Evolutionary conservation across 345 rosid species (phyloP).

Genomic region (Lepidium africanum): DNA sequence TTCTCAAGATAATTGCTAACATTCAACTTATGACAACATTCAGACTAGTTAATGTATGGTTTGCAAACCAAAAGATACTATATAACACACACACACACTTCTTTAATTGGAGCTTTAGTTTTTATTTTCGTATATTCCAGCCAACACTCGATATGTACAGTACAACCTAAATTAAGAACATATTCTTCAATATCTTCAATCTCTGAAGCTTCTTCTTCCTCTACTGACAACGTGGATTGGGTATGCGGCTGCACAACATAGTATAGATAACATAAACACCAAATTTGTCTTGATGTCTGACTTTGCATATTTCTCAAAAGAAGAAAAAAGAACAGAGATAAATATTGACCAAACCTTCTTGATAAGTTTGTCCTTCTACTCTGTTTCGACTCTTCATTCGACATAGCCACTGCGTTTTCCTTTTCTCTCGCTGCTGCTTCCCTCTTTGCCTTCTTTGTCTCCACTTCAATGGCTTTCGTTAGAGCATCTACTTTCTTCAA

Average conservation of each 20-base stretch:
- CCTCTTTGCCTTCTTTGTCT: slow-evolving; percentile 70
- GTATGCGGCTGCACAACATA: slow-evolving; percentile 21
- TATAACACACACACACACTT: neutral
- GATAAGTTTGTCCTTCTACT: slow-evolving; percentile 20
- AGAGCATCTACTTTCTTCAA: slow-evolving; percentile 75
- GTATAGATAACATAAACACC: neutral
- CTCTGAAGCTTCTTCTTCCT: slow-evolving; percentile 7
- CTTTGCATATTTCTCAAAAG: neutral
- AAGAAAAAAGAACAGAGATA: neutral
- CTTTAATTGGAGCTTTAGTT: neutral
- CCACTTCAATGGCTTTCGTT: slow-evolving; percentile 65
- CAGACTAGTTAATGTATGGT: neutral
- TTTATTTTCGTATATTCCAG: neutral
- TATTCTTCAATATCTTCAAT: neutral
- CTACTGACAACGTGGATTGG: slow-evolving; percentile 15
- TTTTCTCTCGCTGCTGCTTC: slow-evolving; percentile 69
- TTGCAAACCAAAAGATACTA: slow-evolving; percentile 1
- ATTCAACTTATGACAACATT: neutral
- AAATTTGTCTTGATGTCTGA: neutral
- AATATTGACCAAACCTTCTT: slow-evolving; percentile 19
- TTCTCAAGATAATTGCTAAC: neutral
- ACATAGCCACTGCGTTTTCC: slow-evolving; percentile 31
- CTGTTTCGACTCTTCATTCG: slow-evolving; percentile 20
- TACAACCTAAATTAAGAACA: slow-evolving; percentile 1
- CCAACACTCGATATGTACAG: slow-evolving; percentile 14